Evolutionary conservation across 441 rosid genomes (phyloP).

Genomic region (Heliophila coronopifolia): DNA sequence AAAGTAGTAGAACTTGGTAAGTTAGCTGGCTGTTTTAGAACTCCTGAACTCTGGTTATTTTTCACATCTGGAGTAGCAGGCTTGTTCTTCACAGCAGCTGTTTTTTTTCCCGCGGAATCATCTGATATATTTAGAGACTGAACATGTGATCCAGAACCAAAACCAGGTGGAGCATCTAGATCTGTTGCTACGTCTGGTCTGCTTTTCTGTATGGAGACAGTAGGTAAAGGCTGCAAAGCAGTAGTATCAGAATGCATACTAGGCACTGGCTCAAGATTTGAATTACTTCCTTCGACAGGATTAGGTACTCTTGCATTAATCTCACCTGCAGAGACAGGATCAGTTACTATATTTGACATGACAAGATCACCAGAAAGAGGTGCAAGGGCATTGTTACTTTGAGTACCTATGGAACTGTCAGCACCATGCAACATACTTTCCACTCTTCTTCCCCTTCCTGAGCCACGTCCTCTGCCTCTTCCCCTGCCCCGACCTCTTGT

Average conservation of each 20-base stretch:
- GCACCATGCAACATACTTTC: conserved; percentile 29
- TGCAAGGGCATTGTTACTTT: conserved; percentile 24
- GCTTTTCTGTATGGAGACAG: neutral
- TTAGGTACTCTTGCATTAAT: conserved; percentile 28
- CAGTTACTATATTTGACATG: conserved; percentile 11
- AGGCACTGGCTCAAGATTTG: conserved; percentile 33
- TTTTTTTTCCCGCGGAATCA: conserved; percentile 28
- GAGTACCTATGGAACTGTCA: conserved; percentile 31
- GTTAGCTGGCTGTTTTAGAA: conserved; percentile 12
- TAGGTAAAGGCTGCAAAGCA: conserved; percentile 21
- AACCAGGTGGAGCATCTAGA: conserved; percentile 48
- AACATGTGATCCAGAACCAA: conserved; percentile 34
- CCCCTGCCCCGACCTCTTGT: conserved; percentile 55
- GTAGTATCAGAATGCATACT: conserved; percentile 28
- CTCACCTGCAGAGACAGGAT: conserved; percentile 28
- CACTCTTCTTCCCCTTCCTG: conserved; percentile 65
- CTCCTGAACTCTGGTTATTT: conserved; percentile 17
- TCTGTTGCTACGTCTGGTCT: conserved; percentile 13
- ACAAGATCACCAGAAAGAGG: conserved; percentile 30
- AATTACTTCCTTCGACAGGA: conserved; percentile 31
- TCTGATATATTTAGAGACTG: conserved; percentile 28
- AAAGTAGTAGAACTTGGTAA: conserved; percentile 16
- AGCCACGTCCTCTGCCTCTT: conserved; percentile 50
- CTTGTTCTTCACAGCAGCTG: conserved; percentile 25
- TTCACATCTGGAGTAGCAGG: conserved; percentile 31